Evolutionary conservation across 1,139 yeast genomes (phyloP).

Genomic region (Pichia sp.): DNA sequence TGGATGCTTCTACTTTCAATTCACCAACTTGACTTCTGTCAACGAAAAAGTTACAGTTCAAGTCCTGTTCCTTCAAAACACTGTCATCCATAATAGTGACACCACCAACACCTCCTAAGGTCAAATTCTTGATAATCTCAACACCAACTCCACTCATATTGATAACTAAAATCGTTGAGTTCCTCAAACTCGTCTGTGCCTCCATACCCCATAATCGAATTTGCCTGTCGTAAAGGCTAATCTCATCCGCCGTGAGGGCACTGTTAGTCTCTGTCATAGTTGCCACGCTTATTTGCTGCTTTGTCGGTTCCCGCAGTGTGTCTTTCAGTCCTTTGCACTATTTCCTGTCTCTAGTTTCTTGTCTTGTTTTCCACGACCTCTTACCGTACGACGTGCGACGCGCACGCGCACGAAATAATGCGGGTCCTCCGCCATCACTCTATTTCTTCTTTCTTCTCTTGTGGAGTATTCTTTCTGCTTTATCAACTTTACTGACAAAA

Average conservation of each 20-base stretch:
- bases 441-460: too few relatives aligned
- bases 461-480: too few relatives aligned
- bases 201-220: constrained; percentile 95
- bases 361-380: too few relatives aligned
- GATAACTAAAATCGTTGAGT: constrained; percentile 65
- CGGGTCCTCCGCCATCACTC: too few relatives aligned
- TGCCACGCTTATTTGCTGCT: too few relatives aligned
- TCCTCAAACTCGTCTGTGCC: constrained; percentile 76
- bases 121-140: constrained; percentile 83
- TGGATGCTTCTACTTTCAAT: constrained; percentile 48
- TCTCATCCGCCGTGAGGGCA: constrained; percentile 48
- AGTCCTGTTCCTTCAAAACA: constrained; percentile 51
- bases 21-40: constrained; percentile 49
- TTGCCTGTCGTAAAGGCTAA: constrained; percentile 91
- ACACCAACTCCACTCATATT: constrained; percentile 88
- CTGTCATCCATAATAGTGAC: constrained; percentile 63
- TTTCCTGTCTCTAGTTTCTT: background rate
- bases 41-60: constrained; percentile 75
- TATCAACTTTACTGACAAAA: too few relatives aligned
- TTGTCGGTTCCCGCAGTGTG: too few relatives aligned
- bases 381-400: too few relatives aligned
- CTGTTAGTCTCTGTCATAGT: constrained; percentile 1
- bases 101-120: constrained; percentile 81
- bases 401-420: too few relatives aligned
- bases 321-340: background rate